Conservation (phyloP, 129 eudicot species). For the Logfia minima region DNA sequence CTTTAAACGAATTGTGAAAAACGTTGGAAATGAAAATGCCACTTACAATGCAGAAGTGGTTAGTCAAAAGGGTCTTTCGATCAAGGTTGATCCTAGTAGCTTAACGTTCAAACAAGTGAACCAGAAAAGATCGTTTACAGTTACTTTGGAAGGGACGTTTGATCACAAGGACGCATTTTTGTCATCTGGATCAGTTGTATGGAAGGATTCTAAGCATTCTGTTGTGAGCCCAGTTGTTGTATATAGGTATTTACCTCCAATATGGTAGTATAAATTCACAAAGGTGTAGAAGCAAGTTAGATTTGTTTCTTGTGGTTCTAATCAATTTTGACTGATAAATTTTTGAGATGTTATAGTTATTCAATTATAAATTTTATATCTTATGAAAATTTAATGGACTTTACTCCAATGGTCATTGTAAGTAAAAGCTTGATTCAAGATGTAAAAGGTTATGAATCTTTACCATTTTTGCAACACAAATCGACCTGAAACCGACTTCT, state of each 20-base stretch:
- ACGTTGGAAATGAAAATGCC: constrained; percentile 43
- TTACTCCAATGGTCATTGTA: background rate
- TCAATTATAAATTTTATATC: background rate
- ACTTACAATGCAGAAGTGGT: constrained; percentile 42
- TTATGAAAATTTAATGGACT: background rate
- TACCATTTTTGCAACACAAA: no score
- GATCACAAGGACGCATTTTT: constrained; percentile 12
- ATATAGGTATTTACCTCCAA: constrained; percentile 40
- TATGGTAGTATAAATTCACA: constrained; percentile 1
- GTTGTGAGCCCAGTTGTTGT: constrained; percentile 78
- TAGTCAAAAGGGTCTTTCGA: constrained; percentile 41
- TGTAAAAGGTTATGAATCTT: no score
- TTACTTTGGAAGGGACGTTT: constrained; percentile 51
- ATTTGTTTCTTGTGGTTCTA: background rate
- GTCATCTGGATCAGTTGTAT: constrained; percentile 45
- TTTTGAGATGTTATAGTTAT: constrained; percentile 4
- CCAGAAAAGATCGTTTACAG: constrained; percentile 47
- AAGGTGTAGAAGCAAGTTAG: constrained; percentile 7
- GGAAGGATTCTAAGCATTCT: constrained; percentile 55
- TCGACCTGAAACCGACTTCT: no score
- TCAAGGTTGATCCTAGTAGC: constrained; percentile 47
- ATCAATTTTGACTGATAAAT: constrained; percentile 2
- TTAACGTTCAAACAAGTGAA: constrained; percentile 39
- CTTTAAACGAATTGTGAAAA: constrained; percentile 58
- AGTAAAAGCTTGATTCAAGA: background rate